Percentiles rank a stretch among this genome's conserved stretches.
phyloP scores from a whole-genome alignment of 192 early-diverging fungal genomes.

The Linderina pennispora region DNA sequence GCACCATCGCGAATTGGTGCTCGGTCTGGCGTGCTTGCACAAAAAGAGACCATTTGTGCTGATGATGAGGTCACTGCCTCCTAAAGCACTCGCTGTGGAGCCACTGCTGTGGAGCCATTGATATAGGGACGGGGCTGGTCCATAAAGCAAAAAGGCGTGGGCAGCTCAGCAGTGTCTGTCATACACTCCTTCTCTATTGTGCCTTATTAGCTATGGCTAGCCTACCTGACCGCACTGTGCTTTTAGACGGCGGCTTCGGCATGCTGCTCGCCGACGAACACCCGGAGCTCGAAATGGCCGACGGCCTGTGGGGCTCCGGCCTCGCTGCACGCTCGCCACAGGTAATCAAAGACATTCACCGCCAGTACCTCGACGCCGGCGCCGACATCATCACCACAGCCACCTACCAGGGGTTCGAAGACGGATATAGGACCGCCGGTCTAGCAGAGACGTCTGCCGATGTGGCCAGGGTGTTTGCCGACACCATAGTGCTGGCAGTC shows the following conservation, averaged over 20 bases:
- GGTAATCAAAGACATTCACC: constrained; percentile 30
- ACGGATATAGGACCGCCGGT: constrained; percentile 35
- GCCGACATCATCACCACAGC: constrained; percentile 50
- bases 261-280: constrained; percentile 22
- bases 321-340: constrained; percentile 11
- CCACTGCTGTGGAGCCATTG: too few relatives aligned
- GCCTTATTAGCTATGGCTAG: too few relatives aligned
- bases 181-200: too few relatives aligned
- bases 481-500: constrained; percentile 38
- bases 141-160: too few relatives aligned
- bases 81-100: too few relatives aligned
- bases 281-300: constrained; percentile 4
- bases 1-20: too few relatives aligned
- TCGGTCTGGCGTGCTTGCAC: too few relatives aligned
- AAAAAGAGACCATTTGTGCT: too few relatives aligned
- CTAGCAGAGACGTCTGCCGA: constrained; percentile 20
- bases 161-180: too few relatives aligned
- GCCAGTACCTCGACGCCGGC: constrained; percentile 46
- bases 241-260: constrained; percentile 28
- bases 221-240: too few relatives aligned
- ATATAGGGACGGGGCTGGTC: too few relatives aligned
- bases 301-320: constrained; percentile 23
- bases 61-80: too few relatives aligned
- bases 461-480: constrained; percentile 27
- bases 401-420: constrained; percentile 51